Base-by-base conservation (phyloP, 306 rosid species). In the Prunus mongolica region DNA sequence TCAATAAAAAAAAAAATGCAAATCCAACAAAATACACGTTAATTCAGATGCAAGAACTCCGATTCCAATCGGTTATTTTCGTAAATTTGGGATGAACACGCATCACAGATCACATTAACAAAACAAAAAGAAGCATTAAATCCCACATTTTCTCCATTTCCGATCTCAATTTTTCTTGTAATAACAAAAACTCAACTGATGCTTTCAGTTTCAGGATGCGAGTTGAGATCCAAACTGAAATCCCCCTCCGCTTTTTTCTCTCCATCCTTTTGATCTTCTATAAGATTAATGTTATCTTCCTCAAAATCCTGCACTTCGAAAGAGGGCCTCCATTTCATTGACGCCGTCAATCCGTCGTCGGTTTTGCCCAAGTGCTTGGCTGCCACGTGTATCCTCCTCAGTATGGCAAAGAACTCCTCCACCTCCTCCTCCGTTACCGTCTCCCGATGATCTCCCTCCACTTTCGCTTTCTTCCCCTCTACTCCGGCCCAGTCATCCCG, bases 341-440 rank as follows among this genome's bases (percentile, higher is more conserved):
- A 41, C 38, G 58, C 52, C 61, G 62, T 75, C 77, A 81, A 84
- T 27, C 78, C 78, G 18, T 81, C 58, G 8, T 84, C 52, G 8
- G 67, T 66, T 49, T 55, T 82, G 80, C 78, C 25, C 13, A 83
- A 74, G 30, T 80, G 73, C 71, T 83, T 84, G 34, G 76, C 76
- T 15, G 91, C 89, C 67, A 18, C 75, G 30, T 79, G 87, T 18
- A 87, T 85, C 80, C 91, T 79, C 84, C 75, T 70, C 32, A 87
- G 60, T 34, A 87, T 87, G 22, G 86, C 74, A 14, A 67, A 85
- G 84, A 87, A 87, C 84, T 85, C 87, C 72, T 87, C 86, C 71
- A 87, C 79, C 67, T 87, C 89, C 47, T 79, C 82, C n/a, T 86
- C 91, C 65, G 79, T 65, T 50, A 34, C 80, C 76, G 60, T 24